These are phyloP conservation scores for Pisolithus sp. DNA, from an alignment of 768 basidiomycete species.

Conservation along the genomic window DNA sequence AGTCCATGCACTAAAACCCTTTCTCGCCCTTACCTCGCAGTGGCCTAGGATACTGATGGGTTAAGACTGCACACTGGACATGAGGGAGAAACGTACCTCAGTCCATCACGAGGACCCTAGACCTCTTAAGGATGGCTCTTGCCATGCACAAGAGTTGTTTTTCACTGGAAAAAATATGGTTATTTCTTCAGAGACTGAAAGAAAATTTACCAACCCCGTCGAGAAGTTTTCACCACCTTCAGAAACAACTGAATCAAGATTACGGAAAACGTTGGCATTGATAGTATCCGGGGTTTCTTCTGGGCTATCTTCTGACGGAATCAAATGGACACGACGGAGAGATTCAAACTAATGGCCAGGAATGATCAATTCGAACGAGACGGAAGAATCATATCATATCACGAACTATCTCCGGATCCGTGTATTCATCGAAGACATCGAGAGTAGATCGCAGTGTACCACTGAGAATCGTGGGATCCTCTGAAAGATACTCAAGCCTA, in stretches of 20 bases:
- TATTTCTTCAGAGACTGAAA: constrained; percentile 6
- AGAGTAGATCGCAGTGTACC: constrained; percentile 75
- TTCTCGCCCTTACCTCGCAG: constrained; percentile 45
- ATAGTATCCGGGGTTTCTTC: constrained; percentile 35
- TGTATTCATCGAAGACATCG: constrained; percentile 82
- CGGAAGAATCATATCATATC: background rate
- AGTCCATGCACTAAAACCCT: background rate
- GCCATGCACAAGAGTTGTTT: constrained; percentile 90
- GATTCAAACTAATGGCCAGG: constrained; percentile 57
- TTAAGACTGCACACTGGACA: constrained; percentile 2
- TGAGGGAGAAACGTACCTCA: constrained; percentile 42
- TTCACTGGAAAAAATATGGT: constrained; percentile 40
- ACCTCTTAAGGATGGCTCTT: constrained; percentile 72
- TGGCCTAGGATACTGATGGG: constrained; percentile 39
- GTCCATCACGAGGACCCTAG: constrained; percentile 79
- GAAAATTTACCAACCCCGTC: constrained; percentile 48
- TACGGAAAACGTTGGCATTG: constrained; percentile 72
- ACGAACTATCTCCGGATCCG: constrained; percentile 74
- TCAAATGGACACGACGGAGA: constrained; percentile 76
- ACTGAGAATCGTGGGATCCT: constrained; percentile 86
- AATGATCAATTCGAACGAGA: background rate
- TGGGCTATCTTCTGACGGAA: constrained; percentile 48
- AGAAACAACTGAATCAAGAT: constrained; percentile 65
- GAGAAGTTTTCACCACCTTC: constrained; percentile 91
- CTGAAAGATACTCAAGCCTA: constrained; percentile 28